Base-by-base conservation (phyloP, 1,139 yeast species). In the Yamadazyma membranifaciens region DNA sequence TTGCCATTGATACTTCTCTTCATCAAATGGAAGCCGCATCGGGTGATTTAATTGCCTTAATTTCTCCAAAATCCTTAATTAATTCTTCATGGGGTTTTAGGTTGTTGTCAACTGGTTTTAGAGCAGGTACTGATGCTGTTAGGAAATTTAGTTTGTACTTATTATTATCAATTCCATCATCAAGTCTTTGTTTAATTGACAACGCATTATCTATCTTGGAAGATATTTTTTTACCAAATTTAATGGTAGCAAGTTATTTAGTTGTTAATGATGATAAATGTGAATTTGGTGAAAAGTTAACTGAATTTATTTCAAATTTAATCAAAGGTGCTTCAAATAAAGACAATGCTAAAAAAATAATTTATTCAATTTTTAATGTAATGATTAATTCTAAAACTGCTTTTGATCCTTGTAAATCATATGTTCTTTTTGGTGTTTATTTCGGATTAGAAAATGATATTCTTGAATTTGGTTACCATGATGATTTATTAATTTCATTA, bases 11-110 rank as follows among this genome's bases (percentile, higher is more conserved):
- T 57, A 83, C 96, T 0, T 86, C 96, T 0, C 65, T 87, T 52
- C 91, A 89, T 54, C 97, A 89, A 60, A 81, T 92, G 0, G 83
- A 83, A 50, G 96, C 89, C 10, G 94, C 95, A 0, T 62, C 78
- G 2, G 63, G 64, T 6, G 96, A 87, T 53, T 75, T 89, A 32
- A 60, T 81, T 4, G 65, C 64, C 2, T 60, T 87, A 17, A 69
- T 87, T 32, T 67, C 81, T 0, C 74, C 79, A 2, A 50, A 57
- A 1, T 73, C 81, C 0, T 60, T 73, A 14, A 69, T 83, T 30
- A 76, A 80, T 42, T 81, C 91, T 0, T 67, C 78, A 0, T 89
- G 96, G 95, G 84, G 87, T 0, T 67, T 86, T 47, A 72, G 86
- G 7, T 63, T 89, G 15, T 65, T 89, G 4, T 75, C 89, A 1